phyloP scores from a whole-genome alignment of 2,329 filamentous ascomycete species.

The Zymoseptoria pseudotritici region DNA sequence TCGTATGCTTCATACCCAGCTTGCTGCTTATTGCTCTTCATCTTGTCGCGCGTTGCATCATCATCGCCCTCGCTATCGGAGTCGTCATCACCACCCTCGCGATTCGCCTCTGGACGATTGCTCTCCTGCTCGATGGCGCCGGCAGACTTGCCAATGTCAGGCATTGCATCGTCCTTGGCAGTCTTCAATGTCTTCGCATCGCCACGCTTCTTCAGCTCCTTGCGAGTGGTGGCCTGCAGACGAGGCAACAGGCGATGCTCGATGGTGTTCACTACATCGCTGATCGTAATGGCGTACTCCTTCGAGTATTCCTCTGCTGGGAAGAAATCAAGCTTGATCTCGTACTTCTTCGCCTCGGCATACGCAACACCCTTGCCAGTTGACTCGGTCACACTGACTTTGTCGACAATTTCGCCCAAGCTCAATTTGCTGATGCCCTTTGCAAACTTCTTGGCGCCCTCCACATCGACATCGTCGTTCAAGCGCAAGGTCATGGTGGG shows the following conservation, averaged over 20 bases:
- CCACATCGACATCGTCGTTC: slow-evolving; percentile 60
- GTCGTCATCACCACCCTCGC: slow-evolving; percentile 61
- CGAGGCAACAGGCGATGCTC: slow-evolving; percentile 70
- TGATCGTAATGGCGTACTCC: slow-evolving; percentile 73
- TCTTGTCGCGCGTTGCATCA: slow-evolving; percentile 60
- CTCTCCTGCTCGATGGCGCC: slow-evolving; percentile 48
- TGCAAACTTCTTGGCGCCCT: slow-evolving; percentile 70
- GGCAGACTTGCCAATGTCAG: slow-evolving; percentile 62
- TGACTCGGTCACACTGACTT: slow-evolving; percentile 70
- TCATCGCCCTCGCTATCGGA: slow-evolving; percentile 52
- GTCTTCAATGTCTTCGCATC: slow-evolving; percentile 49
- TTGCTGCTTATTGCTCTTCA: slow-evolving; percentile 67
- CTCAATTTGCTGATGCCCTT: slow-evolving; percentile 86
- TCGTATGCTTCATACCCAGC: slow-evolving; percentile 85
- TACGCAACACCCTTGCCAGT: slow-evolving; percentile 64
- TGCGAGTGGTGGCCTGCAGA: slow-evolving; percentile 62
- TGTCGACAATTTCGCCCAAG: slow-evolving; percentile 75
- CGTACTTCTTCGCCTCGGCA: slow-evolving; percentile 73
- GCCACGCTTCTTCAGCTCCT: slow-evolving; percentile 72
- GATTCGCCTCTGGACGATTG: slow-evolving; percentile 37
- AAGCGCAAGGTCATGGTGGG: slow-evolving; percentile 81
- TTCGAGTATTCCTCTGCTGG: slow-evolving; percentile 72
- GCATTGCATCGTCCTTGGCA: slow-evolving; percentile 56
- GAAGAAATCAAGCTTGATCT: slow-evolving; percentile 77
- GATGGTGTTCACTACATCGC: slow-evolving; percentile 72